These are phyloP conservation scores for Rhodosporidiobolus odoratus DNA, from an alignment of 768 basidiomycete species.

Conservation along the genomic window DNA sequence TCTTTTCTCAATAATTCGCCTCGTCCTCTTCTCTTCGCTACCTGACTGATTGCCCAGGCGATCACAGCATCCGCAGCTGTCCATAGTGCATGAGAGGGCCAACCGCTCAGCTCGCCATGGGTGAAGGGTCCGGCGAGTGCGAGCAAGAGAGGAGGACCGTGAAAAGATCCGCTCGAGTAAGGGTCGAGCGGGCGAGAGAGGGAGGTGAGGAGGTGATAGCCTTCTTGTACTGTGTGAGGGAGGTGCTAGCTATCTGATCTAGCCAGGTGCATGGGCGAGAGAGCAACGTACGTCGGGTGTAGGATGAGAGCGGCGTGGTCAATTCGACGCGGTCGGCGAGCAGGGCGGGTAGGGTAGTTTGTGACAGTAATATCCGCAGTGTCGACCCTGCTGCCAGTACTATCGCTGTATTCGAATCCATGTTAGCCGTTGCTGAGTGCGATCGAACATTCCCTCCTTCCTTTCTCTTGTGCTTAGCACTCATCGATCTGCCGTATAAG, in stretches of 20 bases:
- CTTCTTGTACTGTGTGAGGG: conserved; percentile 68
- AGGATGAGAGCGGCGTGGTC: conserved; percentile 73
- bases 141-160: conserved; percentile 61
- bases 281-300: conserved; percentile 46
- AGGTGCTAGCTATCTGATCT: too few species aligned
- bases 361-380: conserved; percentile 52
- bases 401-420: background rate
- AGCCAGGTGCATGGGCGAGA: background rate
- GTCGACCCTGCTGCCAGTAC: background rate
- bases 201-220: conserved; percentile 64
- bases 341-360: conserved; percentile 52
- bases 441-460: too few species aligned
- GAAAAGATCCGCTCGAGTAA: conserved; percentile 7
- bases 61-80: conserved; percentile 61
- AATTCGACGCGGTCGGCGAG: conserved; percentile 70
- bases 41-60: conserved; percentile 60
- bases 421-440: background rate
- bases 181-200: conserved; percentile 17
- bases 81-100: conserved; percentile 59
- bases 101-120: conserved; percentile 7
- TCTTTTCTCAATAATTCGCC: conserved; percentile 43
- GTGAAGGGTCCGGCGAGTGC: conserved; percentile 66
- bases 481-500: background rate
- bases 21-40: conserved; percentile 61
- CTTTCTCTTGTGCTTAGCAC: background rate